phyloP scores from a whole-genome alignment of 1,139 yeast genomes.

The Diutina scorzettiae region DNA sequence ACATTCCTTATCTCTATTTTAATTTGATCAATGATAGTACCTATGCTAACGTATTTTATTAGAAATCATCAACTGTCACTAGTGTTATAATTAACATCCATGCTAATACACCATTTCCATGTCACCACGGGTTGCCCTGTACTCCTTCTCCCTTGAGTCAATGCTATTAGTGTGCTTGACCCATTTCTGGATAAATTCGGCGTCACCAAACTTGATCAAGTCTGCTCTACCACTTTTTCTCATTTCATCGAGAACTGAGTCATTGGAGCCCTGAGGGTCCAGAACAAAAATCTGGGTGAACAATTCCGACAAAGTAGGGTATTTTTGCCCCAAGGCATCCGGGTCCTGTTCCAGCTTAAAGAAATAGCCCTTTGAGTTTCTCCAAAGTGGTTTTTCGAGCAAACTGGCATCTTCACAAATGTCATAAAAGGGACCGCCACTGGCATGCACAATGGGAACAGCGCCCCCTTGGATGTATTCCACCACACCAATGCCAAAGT shows the following conservation, averaged over 20 bases:
- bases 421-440: slow-evolving; percentile 89
- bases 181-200: neutral
- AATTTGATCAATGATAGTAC: no score
- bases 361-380: slow-evolving; percentile 55
- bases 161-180: neutral
- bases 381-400: slow-evolving; percentile 13
- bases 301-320: neutral
- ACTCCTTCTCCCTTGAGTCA: neutral
- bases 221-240: neutral
- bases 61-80: no score
- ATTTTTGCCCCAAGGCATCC: slow-evolving; percentile 24
- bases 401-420: slow-evolving; percentile 21
- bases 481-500: slow-evolving; percentile 95
- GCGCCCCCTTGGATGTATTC: slow-evolving; percentile 84
- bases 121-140: neutral
- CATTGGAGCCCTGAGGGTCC: neutral
- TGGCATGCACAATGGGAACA: slow-evolving; percentile 83
- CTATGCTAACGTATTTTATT: no score
- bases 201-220: neutral
- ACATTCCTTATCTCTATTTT: no score
- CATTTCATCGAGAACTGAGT: neutral
- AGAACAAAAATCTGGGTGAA: neutral
- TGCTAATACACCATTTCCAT: slow-evolving; percentile 2
- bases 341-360: slow-evolving; percentile 44
- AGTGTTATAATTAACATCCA: no score